Evolutionary conservation across 257 asterid species (phyloP).

Genomic region (Ballota nigra): DNA sequence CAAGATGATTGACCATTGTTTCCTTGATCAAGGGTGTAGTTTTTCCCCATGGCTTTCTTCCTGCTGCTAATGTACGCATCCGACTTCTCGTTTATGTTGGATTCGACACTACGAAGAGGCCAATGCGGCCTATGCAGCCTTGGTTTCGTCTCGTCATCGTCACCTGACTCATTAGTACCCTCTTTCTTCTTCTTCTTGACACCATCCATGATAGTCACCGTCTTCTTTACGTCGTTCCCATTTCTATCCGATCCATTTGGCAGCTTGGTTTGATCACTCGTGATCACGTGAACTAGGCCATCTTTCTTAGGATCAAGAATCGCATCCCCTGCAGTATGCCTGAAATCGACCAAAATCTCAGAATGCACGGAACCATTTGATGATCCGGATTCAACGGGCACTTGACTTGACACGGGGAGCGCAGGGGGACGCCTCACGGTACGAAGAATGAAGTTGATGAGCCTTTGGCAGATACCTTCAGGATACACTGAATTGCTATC

Average conservation of each 20-base stretch:
- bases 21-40: conserved; percentile 24
- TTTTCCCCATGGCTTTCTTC: conserved; percentile 46
- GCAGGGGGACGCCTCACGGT: conserved; percentile 2
- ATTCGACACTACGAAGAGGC: conserved; percentile 30
- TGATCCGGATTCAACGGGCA: conserved; percentile 21
- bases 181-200: conserved; percentile 9
- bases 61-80: conserved; percentile 50
- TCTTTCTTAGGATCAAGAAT: conserved; percentile 20
- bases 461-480: conserved; percentile 33
- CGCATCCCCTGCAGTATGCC: conserved; percentile 27
- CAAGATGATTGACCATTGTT: background rate
- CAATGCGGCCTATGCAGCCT: conserved; percentile 19
- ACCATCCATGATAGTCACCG: conserved; percentile 12
- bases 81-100: conserved; percentile 53
- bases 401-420: conserved; percentile 16
- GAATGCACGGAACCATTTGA: conserved; percentile 13
- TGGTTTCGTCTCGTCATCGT: conserved; percentile 17
- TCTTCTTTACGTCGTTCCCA: background rate
- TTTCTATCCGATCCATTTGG: background rate
- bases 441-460: conserved; percentile 39
- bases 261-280: background rate
- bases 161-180: background rate
- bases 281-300: background rate
- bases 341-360: conserved; percentile 45
- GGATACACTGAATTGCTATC: conserved; percentile 23